These are phyloP conservation scores for Trametes coccinea DNA, from an alignment of 768 basidiomycete species.

Conservation along the genomic window DNA sequence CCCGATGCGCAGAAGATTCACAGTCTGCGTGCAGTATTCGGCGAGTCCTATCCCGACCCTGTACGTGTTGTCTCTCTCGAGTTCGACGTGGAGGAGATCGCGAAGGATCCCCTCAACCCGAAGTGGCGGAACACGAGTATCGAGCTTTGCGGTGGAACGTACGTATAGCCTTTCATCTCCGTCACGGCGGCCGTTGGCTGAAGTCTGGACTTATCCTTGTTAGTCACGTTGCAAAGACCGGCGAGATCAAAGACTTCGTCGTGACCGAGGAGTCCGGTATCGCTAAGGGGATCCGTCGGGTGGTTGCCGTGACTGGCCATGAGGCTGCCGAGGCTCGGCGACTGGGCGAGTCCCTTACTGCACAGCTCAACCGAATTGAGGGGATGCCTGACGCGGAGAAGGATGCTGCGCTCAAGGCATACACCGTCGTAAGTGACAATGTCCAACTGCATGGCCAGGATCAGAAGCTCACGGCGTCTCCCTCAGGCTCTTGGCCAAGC, in stretches of 20 bases:
- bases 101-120: conserved; percentile 80
- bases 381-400: conserved; percentile 71
- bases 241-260: conserved; percentile 95
- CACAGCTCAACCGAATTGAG: conserved; percentile 63
- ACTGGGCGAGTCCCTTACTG: conserved; percentile 60
- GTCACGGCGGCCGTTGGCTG: not conserved
- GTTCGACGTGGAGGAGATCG: conserved; percentile 83
- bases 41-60: conserved; percentile 96
- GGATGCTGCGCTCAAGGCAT: conserved; percentile 83
- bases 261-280: conserved; percentile 96
- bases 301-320: conserved; percentile 92
- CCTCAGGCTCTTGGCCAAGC: conserved; percentile 83
- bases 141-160: conserved; percentile 99
- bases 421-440: conserved; percentile 59
- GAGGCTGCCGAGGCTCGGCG: conserved; percentile 85
- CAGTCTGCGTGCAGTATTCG: conserved; percentile 96
- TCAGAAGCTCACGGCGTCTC: conserved; percentile 3
- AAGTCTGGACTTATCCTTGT: not conserved
- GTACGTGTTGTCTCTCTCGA: conserved; percentile 94
- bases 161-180: conserved; percentile 36
- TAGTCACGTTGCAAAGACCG: conserved; percentile 94
- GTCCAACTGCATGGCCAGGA: not conserved
- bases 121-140: conserved; percentile 91
- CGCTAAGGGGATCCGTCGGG: conserved; percentile 95
- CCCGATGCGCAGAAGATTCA: conserved; percentile 81